phyloP scores from a whole-genome alignment of 2,329 filamentous ascomycete genomes.

The Fusarium pseudonygamai region DNA sequence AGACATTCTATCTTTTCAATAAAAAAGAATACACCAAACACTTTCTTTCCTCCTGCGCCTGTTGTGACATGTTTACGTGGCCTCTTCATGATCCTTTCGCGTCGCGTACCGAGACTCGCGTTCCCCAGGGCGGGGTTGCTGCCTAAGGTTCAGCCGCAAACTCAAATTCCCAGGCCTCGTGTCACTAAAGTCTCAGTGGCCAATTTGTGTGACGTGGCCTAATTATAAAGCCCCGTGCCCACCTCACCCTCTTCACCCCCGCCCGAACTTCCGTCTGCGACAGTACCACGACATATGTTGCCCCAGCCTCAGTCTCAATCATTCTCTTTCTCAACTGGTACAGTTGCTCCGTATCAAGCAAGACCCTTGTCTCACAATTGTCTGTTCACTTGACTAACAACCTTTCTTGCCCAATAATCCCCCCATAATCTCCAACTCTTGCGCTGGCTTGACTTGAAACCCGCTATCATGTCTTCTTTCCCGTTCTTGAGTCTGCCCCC shows the following conservation, averaged over 20 bases:
- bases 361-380: too few species aligned
- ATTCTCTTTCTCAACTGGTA: too few species aligned
- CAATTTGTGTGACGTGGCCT: neutral
- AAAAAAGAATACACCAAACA: neutral
- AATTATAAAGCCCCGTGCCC: neutral
- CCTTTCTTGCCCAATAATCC: fast-evolving
- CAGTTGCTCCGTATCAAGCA: neutral
- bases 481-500: neutral
- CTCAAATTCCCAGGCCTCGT: neutral
- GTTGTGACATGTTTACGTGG: neutral
- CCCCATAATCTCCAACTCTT: fast-evolving
- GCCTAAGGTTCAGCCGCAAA: neutral
- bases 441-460: neutral
- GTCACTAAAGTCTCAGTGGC: neutral
- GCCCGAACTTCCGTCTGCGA: neutral
- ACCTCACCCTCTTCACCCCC: neutral
- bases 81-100: neutral
- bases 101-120: neutral
- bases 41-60: neutral
- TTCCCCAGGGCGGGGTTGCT: neutral
- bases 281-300: too few species aligned
- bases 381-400: neutral
- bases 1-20: too few species aligned
- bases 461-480: neutral
- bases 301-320: too few species aligned